Conservation (phyloP, 2,329 filamentous ascomycete genomes). For the Colletotrichum siamense region DNA sequence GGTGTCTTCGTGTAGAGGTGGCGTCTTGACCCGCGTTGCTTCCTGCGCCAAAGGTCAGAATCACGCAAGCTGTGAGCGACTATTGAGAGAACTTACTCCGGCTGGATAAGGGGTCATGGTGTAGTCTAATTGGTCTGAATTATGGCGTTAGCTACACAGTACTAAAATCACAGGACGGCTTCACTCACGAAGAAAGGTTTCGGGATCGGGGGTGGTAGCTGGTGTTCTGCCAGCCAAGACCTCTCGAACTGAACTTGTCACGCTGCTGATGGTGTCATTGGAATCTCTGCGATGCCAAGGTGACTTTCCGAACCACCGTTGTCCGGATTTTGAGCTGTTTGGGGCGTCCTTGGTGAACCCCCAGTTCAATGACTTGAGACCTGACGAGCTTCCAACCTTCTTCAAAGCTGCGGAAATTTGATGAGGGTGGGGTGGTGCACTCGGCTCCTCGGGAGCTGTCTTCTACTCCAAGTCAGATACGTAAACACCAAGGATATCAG, state of each 20-base stretch:
- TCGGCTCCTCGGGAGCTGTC: background rate
- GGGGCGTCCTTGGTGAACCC: background rate
- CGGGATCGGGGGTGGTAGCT: slow-evolving; percentile 30
- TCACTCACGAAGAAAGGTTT: background rate
- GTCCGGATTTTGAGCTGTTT: background rate
- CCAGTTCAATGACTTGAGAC: background rate
- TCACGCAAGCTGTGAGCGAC: background rate
- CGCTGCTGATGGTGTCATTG: slow-evolving; percentile 39
- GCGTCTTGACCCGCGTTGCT: slow-evolving; percentile 53
- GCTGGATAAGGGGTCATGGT: slow-evolving; percentile 35
- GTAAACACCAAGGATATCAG: background rate
- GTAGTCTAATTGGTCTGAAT: slow-evolving; percentile 20
- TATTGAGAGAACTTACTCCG: slow-evolving; percentile 29
- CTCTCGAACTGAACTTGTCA: slow-evolving; percentile 47
- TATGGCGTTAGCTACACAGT: background rate
- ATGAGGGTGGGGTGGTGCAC: background rate
- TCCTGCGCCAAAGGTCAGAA: slow-evolving; percentile 41
- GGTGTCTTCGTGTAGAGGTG: slow-evolving; percentile 45
- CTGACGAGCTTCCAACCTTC: background rate
- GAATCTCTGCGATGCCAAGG: slow-evolving; percentile 47
- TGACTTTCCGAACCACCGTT: slow-evolving; percentile 27
- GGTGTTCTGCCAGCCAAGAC: slow-evolving; percentile 42
- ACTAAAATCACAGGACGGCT: background rate
- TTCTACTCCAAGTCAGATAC: background rate
- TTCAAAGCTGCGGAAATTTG: background rate